Evolutionary conservation across 2,329 filamentous ascomycete genomes (phyloP), one percentile per base, ranked within the genome.

Genomic region (Phyllosticta citrichinensis): DNA sequence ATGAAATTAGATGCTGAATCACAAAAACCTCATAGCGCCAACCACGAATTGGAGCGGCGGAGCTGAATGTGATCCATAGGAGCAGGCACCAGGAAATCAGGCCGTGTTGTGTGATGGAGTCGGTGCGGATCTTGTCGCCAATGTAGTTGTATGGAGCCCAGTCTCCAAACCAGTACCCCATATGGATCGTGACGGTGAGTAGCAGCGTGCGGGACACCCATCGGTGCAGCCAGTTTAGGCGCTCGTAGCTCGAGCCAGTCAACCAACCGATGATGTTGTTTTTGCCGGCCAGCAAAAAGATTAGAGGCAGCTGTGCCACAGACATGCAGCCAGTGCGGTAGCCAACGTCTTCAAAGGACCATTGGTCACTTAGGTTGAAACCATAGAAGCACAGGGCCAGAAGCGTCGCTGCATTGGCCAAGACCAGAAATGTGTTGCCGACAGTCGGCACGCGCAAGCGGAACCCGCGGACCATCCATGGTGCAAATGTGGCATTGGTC

Each of bases 141-240:
- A 88, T 77, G 62, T 87, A 83, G 60, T 83, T 79, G 61, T 82
- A 82, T 11, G 76, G 75, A 25, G 79, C 79, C 84, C 86, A 89
- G 68, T 86, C 80, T 2, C 76, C 75, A 73, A 84, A 85, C 70
- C 88, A 89, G 70, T 87, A 83, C 66, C 83, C 87, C 63, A 87
- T 86, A 66, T 90, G 87, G 3, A 89, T 79, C 0, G 85, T 85
- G 1, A 83, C 83, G 0, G 84, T 88, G 17, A 89, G 74, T 40
- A 89, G 80, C 74, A 89, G 82, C 60, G 84, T 87, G 62, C 87
- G 80, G 2, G 83, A 85, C 10, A 86, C 82, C 87, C 87, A 90
- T 63, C 87, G 81, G 67, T 90, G 87, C 58, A 89, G 73, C 87
- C 87, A 89, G 69, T 88, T 89, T 62, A 89, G 75, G 9, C 84